Evolutionary conservation across 345 rosid genomes (phyloP), one percentile per base, ranked within the genome.

Genomic region (Eucalyptus grandis): DNA sequence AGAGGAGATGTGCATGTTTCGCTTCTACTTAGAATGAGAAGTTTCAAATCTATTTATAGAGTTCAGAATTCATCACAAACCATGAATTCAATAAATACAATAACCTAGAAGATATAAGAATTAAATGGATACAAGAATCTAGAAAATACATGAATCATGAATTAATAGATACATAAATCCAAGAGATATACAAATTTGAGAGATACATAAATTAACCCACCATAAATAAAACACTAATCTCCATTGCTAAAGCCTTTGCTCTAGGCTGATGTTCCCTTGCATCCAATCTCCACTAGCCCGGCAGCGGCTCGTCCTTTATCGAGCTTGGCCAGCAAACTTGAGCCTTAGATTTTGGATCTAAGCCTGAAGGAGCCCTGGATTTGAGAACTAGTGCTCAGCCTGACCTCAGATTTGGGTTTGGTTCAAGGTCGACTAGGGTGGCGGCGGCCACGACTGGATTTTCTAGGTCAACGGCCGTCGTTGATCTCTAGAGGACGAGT

Each of bases 271-370:
- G 24, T 44, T 14, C 4, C 80, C 43, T 16, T 8, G 0, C 7
- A 21, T 34, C 2, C 1, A 2, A 69, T 69, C 81, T 34, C 24
- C 44, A 69, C 24, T 31, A 17, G 82, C 26, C 2, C 26, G 0
- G 8, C 19, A 2, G 0, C 8, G 4, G 4, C 46, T 34, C 0
- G 1, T 17, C 22, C 24, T 34, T 12, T 13, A 2, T 72, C 5
- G 4, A 69, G 43, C 43, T 69, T 37, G 22, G 24, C 43, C 22
- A 5, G 43, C 24, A 11, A 69, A 69, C 7, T 31, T 16, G 24
- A 69, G 24, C 43, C 43, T 69, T 14, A 9, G 81, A 16, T 16
- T 69, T 69, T 53, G 58, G 58, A 53, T 53, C 11, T 53, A 53
- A 53, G 10, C 58, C 21, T 53, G 58, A 53, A 53, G 8, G 58